Base-by-base conservation (phyloP, 257 asterid species). In the Plantago major region DNA sequence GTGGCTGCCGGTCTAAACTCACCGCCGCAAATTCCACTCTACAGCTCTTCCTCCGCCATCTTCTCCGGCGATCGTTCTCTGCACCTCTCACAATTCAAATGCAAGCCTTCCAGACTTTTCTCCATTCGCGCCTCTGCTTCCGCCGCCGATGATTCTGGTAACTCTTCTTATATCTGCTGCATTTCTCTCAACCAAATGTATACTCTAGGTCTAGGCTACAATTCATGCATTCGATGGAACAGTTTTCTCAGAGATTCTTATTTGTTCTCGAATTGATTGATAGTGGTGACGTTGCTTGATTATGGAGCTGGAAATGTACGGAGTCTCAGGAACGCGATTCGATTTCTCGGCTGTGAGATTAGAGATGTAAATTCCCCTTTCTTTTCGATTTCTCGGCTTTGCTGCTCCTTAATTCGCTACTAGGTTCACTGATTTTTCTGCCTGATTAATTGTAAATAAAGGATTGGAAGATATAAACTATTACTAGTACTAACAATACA, bases 251-350 rank as follows among this genome's bases (percentile, higher is more conserved):
- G 42, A 11, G 50, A 15, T 38, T 22, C 42, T 50, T 6, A 45
- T 11, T 10, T 42, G 11, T 64, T 61, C 53, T 60, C 10, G 42
- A 44, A 10, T 33, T 54, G 13, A 51, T 64, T 46, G 11, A 43
- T 84, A 92, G 99, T 76, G 75, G 92, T 93, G 53, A 89, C 99
- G 52, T 68, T 89, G 82, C 99, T 93, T 62, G 99, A 93, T 67
- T 93, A 93, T 43, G 97, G 99, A 63, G 99, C 99, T 50, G 99
- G 99, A 70, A 93, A 93, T 71, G 97, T 93, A 46, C 90, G 97
- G 28, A 93, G 99, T 74, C 58, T 93, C 53, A 73, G 96, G 59
- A 93, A 93, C 70, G 99, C 99, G 37, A 83, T 92, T 73, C 84
- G 87, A 2, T 68, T 53, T 52, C 88, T 92, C 19, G 99, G 99